Base-by-base conservation (phyloP, 2,329 filamentous ascomycete genomes). In the Aspergillus novoparasiticus region DNA sequence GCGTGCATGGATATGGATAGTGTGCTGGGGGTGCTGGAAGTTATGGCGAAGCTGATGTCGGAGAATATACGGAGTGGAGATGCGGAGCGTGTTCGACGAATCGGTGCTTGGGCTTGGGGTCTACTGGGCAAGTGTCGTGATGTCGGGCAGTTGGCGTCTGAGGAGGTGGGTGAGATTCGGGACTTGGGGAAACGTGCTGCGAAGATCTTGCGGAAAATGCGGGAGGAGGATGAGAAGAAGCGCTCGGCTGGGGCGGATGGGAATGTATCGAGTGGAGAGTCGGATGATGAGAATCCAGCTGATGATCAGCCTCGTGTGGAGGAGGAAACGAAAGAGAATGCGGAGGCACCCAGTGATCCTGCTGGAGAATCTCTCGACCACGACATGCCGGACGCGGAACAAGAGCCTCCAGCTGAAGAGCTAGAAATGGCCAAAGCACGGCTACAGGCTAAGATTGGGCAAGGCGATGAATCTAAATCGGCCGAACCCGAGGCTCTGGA, bases 101-200 rank as follows among this genome's bases (percentile, higher is more conserved):
- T 91, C 5, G 93, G 92, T 64, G 85, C 88, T 19, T 98, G 94
- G 94, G 82, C 92, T 4, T 97, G 93, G 94, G 89, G 90, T 0
- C 78, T 97, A 62, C 81, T 97, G 51, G 92, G 91, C 3, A 86
- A 88, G 62, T 84, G 94, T 63, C 89, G 91, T 0, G 90, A 92
- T 41, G 81, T 87, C 11, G 93, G 93, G 1, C 88, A 91, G 75
- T 81, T 97, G 75, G 87, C 87, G 64, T 90, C 92, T 66, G 86
- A 88, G 50, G 90, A 95, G 72, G 86, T 96, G 36, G 89, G 88
- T 6, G 87, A 88, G 71, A 81, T 97, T 32, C 85, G 94, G 57
- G 92, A 95, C 62, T 76, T 98, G 39, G 93, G 91, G 0, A 92
- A 93, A 77, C 86, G 89, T 67, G 93, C 93, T 0, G 87, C 83